Evolutionary conservation across 176 grass and related monocot species (phyloP).

Genomic region (Raddia distichophylla): DNA sequence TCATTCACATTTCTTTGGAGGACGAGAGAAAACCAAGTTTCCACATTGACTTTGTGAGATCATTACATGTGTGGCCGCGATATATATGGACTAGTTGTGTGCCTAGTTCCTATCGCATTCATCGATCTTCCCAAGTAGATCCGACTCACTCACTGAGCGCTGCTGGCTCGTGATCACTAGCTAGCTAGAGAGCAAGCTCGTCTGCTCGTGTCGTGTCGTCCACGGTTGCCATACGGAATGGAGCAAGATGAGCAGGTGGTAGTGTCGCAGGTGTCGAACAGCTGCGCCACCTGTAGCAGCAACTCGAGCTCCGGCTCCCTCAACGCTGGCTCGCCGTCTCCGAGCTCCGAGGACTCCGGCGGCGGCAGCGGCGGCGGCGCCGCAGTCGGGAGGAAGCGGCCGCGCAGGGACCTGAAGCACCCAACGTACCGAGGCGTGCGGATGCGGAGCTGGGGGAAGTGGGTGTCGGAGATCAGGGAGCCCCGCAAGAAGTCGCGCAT

Average conservation of each 20-base stretch:
- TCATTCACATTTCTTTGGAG: conserved; percentile 49
- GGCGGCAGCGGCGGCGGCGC: background rate
- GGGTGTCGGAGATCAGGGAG: conserved; percentile 93
- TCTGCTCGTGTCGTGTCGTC: background rate
- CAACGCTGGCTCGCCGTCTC: conserved; percentile 36
- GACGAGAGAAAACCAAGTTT: conserved; percentile 5
- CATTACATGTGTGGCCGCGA: background rate
- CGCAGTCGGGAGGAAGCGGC: conserved; percentile 51
- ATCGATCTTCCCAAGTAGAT: background rate
- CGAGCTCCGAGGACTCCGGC: conserved; percentile 33
- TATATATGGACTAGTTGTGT: conserved; percentile 35
- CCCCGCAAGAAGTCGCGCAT: conserved; percentile 89
- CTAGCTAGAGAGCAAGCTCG: background rate
- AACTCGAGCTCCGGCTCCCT: conserved; percentile 41
- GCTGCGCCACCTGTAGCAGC: conserved; percentile 36
- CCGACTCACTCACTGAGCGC: background rate
- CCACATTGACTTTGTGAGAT: conserved; percentile 35
- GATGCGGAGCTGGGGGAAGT: conserved; percentile 81
- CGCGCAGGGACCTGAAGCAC: conserved; percentile 74
- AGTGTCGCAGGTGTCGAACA: conserved; percentile 15
- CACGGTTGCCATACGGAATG: conserved; percentile 3
- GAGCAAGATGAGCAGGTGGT: conserved; percentile 23
- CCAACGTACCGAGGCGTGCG: conserved; percentile 83
- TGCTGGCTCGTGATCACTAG: background rate
- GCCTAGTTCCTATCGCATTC: conserved; percentile 10